Percentiles rank a stretch among this genome's conserved stretches.
phyloP scores from a whole-genome alignment of 2,329 filamentous ascomycete species.

The Colletotrichum coccodes region DNA sequence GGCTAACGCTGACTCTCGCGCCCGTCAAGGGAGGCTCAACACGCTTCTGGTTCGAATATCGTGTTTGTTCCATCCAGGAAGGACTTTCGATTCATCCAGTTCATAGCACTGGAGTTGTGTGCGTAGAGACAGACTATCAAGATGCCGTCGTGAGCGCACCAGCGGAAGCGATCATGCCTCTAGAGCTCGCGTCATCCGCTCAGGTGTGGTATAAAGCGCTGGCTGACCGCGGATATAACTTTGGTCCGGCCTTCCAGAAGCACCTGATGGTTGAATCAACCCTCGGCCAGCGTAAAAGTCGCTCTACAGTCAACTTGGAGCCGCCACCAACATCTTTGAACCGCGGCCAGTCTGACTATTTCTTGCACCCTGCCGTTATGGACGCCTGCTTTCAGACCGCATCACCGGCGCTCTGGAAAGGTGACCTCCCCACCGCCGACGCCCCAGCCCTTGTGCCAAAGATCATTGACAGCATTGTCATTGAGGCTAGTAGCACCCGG shows the following conservation, averaged over 20 bases:
- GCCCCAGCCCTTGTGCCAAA: background rate
- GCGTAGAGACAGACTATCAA: too few relatives aligned
- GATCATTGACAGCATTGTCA: background rate
- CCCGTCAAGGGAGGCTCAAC: background rate
- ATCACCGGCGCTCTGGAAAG: conserved; percentile 33
- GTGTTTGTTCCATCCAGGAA: background rate
- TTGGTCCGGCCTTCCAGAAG: conserved; percentile 7
- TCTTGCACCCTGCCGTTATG: conserved; percentile 2
- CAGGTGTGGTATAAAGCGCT: conserved; percentile 3
- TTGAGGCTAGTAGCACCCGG: too few relatives aligned
- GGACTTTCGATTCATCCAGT: too few relatives aligned
- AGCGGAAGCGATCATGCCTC: background rate
- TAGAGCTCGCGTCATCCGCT: background rate
- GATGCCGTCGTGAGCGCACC: background rate
- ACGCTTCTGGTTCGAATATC: background rate
- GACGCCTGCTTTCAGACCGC: conserved; percentile 25
- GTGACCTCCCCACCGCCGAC: conserved; percentile 7
- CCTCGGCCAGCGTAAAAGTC: background rate
- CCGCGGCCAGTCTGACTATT: conserved; percentile 12
- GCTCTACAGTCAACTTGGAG: background rate
- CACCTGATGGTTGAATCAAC: conserved; percentile 7
- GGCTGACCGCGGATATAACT: background rate
- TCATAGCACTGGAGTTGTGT: too few relatives aligned
- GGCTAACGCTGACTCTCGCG: background rate
- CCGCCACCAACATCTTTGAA: background rate